These are phyloP conservation scores for Triticum turgidum DNA, from an alignment of 176 grass and related monocot genomes.

Conservation along the genomic window DNA sequence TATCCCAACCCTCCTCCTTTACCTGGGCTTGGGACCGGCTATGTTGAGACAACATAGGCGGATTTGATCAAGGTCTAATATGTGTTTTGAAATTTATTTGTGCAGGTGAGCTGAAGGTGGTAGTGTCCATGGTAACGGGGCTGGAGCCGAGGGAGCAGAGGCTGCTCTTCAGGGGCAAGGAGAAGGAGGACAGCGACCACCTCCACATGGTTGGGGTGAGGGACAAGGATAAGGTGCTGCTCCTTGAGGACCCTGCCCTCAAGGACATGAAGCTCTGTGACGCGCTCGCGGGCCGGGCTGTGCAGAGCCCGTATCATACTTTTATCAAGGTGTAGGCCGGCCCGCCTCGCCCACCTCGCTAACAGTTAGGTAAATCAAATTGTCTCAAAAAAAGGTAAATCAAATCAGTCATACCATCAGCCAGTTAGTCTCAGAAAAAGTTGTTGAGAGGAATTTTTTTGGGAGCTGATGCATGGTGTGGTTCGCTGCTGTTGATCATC, in stretches of 20 bases:
- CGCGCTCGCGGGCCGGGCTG: background rate
- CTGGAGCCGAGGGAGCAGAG: conserved; percentile 78
- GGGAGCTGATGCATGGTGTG: too few relatives aligned
- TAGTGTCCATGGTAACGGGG: conserved; percentile 65
- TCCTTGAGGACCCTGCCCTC: conserved; percentile 78
- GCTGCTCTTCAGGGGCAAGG: conserved; percentile 89
- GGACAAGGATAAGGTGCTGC: conserved; percentile 77
- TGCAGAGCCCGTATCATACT: background rate
- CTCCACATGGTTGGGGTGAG: conserved; percentile 97
- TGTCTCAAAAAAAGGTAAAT: background rate
- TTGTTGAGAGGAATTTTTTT: too few relatives aligned
- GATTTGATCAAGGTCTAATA: background rate
- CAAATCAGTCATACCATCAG: background rate
- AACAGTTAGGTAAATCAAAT: conserved; percentile 8
- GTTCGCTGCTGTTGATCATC: too few relatives aligned
- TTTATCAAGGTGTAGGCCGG: conserved; percentile 18
- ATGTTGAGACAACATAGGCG: too few relatives aligned
- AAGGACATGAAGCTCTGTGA: conserved; percentile 72
- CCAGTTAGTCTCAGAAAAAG: background rate
- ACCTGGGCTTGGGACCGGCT: too few relatives aligned
- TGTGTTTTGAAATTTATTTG: background rate
- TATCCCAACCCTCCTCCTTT: too few relatives aligned
- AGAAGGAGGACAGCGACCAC: conserved; percentile 77
- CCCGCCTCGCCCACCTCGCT: background rate
- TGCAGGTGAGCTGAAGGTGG: conserved; percentile 75